A percentile compares a stretch with the other conserved stretches of the same genome.
These are phyloP conservation scores for Penicillium odoratum DNA, from an alignment of 495 filamentous ascomycete genomes.

Conservation along the genomic window DNA sequence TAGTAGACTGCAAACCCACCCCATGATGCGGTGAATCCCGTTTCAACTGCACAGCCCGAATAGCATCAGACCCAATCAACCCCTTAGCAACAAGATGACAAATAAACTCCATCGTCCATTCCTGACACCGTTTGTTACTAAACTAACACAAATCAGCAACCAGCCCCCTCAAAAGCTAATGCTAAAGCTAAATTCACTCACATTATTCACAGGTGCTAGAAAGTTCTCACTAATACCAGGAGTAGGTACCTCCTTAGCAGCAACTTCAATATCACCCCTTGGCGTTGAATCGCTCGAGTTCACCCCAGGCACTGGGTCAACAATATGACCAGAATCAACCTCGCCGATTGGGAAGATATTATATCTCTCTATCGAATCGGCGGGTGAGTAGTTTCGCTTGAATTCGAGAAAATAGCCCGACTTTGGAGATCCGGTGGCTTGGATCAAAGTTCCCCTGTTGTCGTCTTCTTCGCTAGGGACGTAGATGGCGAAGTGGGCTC, in stretches of 20 bases:
- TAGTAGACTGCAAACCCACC: conserved; percentile 22
- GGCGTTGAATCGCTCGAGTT: conserved; percentile 24
- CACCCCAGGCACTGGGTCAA: conserved; percentile 15
- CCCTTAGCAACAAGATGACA: conserved; percentile 26
- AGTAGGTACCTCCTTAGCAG: conserved; percentile 28
- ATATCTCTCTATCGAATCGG: conserved; percentile 12
- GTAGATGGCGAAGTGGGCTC: conserved; percentile 38
- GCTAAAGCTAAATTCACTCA: conserved; percentile 7
- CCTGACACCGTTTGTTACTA: conserved; percentile 36
- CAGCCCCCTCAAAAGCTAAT: background rate
- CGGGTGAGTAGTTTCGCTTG: conserved; percentile 26
- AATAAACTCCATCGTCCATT: conserved; percentile 41
- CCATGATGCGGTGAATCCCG: conserved; percentile 37
- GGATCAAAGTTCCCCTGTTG: conserved; percentile 28
- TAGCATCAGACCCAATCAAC: conserved; percentile 26
- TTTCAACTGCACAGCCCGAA: conserved; percentile 33
- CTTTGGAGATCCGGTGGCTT: conserved; percentile 35
- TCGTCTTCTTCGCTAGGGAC: conserved; percentile 23
- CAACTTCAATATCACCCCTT: conserved; percentile 28
- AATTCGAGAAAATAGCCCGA: conserved; percentile 34
- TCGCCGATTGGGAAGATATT: conserved; percentile 26
- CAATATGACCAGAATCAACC: conserved; percentile 22
- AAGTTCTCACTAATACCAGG: conserved; percentile 37
- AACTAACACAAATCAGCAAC: conserved; percentile 12
- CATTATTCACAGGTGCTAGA: conserved; percentile 37